Evolutionary conservation across 768 basidiomycete species (phyloP), one percentile per base, ranked within the genome.

Genomic region (Boletus subparvulus): DNA sequence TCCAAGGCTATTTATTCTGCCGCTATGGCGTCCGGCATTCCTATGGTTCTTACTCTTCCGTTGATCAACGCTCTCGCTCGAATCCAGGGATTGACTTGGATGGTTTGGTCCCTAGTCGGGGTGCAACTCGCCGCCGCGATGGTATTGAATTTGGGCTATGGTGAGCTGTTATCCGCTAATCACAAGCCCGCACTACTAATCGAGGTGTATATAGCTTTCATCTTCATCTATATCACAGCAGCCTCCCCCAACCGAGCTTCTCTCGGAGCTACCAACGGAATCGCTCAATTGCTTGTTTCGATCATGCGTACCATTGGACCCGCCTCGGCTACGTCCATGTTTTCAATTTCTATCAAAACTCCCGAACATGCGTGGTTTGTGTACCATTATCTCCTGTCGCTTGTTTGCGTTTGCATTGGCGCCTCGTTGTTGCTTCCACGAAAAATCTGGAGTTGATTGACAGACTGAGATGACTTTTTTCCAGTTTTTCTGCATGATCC

Each of bases 221-320:
- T 88, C 30, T 89, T 88, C 70, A 87, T 90, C 48, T 87, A 83
- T 60, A 84, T 91, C 56, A 77, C 81, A 12, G 82, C 81, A 5
- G 77, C 87, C 16, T 75, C 88, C 0, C 88, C 89, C 6, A 87
- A 87, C 52, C 78, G 79, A 35, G 80, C 82, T 10, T 82, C 85
- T 12, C 77, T 90, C 9, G 88, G 88, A 12, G 81, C 86, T 6
- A 87, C 85, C n/a, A 90, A 90, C 61, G 88, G 88, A 1, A 69
- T 84, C 5, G 75, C 78, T 17, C 81, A 83, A 67, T 71, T 81
- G 46, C 40, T 69, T 7, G 69, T 66, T 61, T 76, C 76, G 41
- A 63, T 76, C 56, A 72, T 69, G 66, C 76, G 79, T 41, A 61
- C 75, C 24, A 58, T 82, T 54, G 88, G 87, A 13, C 86, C 85